Evolutionary conservation across 164 flowering plant genomes (phyloP).

Genomic region (Santalum album): DNA sequence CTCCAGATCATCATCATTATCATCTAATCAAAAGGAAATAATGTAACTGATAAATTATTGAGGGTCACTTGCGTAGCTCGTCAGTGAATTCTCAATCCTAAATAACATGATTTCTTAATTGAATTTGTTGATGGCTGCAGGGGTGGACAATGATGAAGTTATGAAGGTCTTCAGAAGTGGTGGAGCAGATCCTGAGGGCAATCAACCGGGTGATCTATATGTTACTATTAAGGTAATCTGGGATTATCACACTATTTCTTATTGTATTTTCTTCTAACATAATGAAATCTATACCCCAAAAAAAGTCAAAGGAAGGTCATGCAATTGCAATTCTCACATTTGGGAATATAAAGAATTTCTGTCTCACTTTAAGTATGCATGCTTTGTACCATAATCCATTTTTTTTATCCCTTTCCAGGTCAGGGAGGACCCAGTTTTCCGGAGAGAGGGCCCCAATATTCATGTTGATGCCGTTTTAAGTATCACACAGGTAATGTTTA

Average conservation of each 20-base stretch:
- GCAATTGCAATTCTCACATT: too few species aligned
- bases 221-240: constrained; percentile 62
- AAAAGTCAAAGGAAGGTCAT: too few species aligned
- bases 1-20: too few species aligned
- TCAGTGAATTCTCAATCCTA: too few species aligned
- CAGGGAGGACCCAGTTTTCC: constrained; percentile 84
- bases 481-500: constrained; percentile 58
- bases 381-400: background rate
- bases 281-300: too few species aligned
- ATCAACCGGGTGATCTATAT: constrained; percentile 89
- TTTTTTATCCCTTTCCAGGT: constrained; percentile 32
- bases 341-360: too few species aligned
- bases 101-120: background rate
- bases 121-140: constrained; percentile 29
- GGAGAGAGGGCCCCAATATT: constrained; percentile 87
- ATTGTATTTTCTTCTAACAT: too few species aligned
- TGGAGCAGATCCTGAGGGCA: constrained; percentile 95
- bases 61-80: too few species aligned
- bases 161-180: constrained; percentile 61
- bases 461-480: constrained; percentile 82
- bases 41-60: too few species aligned
- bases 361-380: background rate
- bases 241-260: background rate
- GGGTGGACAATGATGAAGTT: constrained; percentile 70
- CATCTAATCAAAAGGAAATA: too few species aligned